A percentile compares a stretch with the other conserved stretches of the same genome.
Evolutionary conservation across 192 early-diverging fungal species (phyloP).

Genomic region (Backusella liffmaniae): DNA sequence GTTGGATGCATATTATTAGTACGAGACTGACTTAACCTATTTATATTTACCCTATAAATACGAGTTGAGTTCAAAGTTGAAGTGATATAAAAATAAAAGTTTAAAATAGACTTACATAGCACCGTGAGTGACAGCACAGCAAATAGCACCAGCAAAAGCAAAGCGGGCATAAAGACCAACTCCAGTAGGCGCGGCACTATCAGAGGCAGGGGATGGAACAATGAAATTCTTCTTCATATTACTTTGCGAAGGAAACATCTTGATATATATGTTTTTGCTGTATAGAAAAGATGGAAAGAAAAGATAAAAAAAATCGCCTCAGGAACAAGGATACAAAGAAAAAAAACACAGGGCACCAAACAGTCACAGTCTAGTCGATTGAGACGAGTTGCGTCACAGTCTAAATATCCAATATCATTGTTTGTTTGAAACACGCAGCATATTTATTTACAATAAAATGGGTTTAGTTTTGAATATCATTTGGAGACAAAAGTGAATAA

Average conservation of each 20-base stretch:
- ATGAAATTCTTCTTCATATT: constrained; percentile 35
- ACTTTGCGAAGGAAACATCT: constrained; percentile 32
- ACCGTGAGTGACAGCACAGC: constrained; percentile 62
- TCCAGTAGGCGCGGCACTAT: constrained; percentile 44
- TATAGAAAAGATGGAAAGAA: neutral
- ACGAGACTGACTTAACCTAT: neutral
- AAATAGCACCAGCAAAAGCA: constrained; percentile 57
- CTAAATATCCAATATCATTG: neutral
- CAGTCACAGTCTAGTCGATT: neutral
- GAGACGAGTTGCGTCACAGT: neutral
- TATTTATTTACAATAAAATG: neutral
- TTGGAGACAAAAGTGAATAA: neutral
- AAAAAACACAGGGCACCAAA: neutral
- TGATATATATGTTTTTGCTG: neutral
- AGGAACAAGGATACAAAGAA: constrained; percentile 4
- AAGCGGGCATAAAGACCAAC: constrained; percentile 52
- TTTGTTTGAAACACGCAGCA: neutral
- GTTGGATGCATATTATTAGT: neutral
- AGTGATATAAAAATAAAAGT: neutral
- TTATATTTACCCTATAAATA: constrained; percentile 10
- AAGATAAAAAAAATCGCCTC: neutral
- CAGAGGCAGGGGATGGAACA: constrained; percentile 33
- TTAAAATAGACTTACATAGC: constrained; percentile 34
- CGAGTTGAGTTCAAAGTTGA: neutral
- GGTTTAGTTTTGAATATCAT: neutral